Evolutionary conservation across 2,329 filamentous ascomycete species (phyloP), one percentile per base, ranked within the genome.

Genomic region (Xylariaceae sp.): DNA sequence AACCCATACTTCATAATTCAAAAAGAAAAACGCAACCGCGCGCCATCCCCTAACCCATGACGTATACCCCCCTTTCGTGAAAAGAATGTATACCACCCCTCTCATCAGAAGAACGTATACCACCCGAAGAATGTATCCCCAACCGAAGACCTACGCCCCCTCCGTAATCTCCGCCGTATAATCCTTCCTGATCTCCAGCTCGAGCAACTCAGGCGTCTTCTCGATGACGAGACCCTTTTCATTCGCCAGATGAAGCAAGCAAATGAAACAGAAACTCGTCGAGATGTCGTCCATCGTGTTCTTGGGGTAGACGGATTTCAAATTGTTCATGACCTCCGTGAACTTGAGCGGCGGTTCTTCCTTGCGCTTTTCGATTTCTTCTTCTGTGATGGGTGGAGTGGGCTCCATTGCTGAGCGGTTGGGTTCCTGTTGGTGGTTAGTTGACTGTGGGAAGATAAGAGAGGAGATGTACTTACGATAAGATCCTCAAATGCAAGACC

Each of bases 191-290:
- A 88, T 87, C 53, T 80, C 77, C 61, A 88, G 74, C 68, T 88
- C 85, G 55, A 76, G 78, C 57, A 88, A 74, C 52, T 80, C 82
- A 48, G 78, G 75, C 9, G 81, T 81, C 67, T 84, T 84, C 65
- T 88, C 82, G 63, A 97, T 88, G 23, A 88, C 80, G 45, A 97
- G 78, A 0, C 92, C 92, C 77, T 95, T 93, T 72, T 97, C 92
- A 75, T 97, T 97, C 61, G 92, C 92, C 68, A 97, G 73, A 75
- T 97, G 92, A 65, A 97, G 77, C 59, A 96, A 76, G 68, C 90
- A 95, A 70, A 99, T 99, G 76, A 97, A 99, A 73, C 94, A 96
- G 75, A 78, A 88, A 64, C 84, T 95, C 0, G 94, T 99, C 41
- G 92, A 96, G 69, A 99, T 97, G 74, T 99, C 94, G 61, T 88